A percentile compares a stretch with the other conserved stretches of the same genome.
Evolutionary conservation across 371 early-diverging fungal genomes (phyloP).

Genomic region (Mortierella sp.): DNA sequence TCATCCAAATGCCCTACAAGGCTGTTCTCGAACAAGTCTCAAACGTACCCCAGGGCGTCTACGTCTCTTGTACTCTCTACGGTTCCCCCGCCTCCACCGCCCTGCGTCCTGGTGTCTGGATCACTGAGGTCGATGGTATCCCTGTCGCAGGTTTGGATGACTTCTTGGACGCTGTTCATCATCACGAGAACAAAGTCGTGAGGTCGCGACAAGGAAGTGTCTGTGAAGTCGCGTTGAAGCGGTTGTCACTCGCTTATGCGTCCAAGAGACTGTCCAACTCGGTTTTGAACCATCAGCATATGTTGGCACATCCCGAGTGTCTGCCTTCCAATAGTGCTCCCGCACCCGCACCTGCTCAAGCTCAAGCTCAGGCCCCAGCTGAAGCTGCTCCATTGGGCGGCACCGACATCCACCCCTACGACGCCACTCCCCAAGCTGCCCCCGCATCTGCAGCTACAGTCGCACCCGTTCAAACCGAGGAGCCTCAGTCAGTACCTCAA

Average conservation of each 20-base stretch:
- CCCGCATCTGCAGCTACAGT: not conserved
- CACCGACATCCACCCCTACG: conserved; percentile 20
- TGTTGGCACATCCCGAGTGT: conserved; percentile 11
- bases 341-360: not conserved
- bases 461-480: not conserved
- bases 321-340: not conserved
- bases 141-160: conserved; percentile 64
- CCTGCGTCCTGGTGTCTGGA: conserved; percentile 75
- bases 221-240: conserved; percentile 47
- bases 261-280: conserved; percentile 31
- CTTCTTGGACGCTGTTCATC: conserved; percentile 66
- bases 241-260: conserved; percentile 28
- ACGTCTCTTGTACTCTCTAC: conserved; percentile 79
- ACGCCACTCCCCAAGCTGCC: not conserved
- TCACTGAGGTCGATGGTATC: conserved; percentile 70
- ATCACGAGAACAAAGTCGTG: conserved; percentile 59
- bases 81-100: conserved; percentile 82
- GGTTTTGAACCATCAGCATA: conserved; percentile 17
- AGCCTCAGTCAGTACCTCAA: not conserved
- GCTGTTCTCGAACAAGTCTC: conserved; percentile 88
- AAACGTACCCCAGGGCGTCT: conserved; percentile 78
- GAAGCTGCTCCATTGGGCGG: not conserved
- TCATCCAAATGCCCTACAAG: conserved; percentile 85
- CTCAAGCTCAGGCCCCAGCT: not conserved
- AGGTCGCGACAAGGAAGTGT: conserved; percentile 51